These are phyloP conservation scores for Lichtheimia corymbifera DNA, from an alignment of 371 early-diverging fungal genomes.

Conservation along the genomic window DNA sequence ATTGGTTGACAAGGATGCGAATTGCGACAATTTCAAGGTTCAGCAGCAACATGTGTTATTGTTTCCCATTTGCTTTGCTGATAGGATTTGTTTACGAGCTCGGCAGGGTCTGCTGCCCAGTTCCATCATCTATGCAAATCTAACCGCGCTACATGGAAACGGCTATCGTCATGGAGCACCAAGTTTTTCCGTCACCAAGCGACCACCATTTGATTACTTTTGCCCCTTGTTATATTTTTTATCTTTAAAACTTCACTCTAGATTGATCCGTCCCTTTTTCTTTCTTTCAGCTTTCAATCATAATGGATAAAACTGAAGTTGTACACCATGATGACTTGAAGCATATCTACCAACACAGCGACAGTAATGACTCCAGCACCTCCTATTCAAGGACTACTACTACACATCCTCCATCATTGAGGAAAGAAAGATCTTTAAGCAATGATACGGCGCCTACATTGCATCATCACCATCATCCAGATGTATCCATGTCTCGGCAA, in stretches of 20 bases:
- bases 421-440: too few species aligned
- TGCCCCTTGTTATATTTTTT: background rate
- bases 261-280: background rate
- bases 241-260: background rate
- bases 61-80: background rate
- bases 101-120: slow-evolving; percentile 4
- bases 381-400: background rate
- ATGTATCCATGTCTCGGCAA: background rate
- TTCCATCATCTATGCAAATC: slow-evolving; percentile 12
- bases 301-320: too few species aligned
- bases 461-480: too few species aligned
- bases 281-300: background rate
- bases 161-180: slow-evolving; percentile 12
- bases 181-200: slow-evolving; percentile 7
- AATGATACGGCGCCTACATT: too few species aligned
- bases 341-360: too few species aligned
- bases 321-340: too few species aligned
- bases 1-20: too few species aligned
- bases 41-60: too few species aligned
- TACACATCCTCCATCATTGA: background rate
- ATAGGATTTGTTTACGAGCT: background rate
- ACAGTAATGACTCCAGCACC: too few species aligned
- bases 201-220: background rate
- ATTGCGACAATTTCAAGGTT: too few species aligned
- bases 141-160: background rate